These are phyloP conservation scores for Psilocybe cyanescens DNA, from an alignment of 768 basidiomycete genomes.

Conservation along the genomic window DNA sequence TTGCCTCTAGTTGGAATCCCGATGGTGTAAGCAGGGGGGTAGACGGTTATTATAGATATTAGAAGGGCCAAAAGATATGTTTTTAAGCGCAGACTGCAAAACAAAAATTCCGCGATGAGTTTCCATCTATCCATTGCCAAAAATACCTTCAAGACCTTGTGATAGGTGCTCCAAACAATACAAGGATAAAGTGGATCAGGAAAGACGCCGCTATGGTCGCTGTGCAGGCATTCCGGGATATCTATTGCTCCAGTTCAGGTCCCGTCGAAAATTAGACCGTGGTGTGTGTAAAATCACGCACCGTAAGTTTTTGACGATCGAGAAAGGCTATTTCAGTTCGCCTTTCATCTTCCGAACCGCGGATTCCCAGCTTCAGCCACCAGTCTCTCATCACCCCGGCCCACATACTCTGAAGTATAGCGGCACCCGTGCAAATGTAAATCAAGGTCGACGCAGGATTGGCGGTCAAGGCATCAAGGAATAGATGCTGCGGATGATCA, in stretches of 20 bases:
- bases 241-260: constrained; percentile 39
- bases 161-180: constrained; percentile 81
- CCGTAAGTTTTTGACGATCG: constrained; percentile 40
- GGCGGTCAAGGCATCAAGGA: constrained; percentile 67
- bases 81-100: constrained; percentile 36
- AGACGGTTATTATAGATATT: constrained; percentile 65
- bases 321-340: constrained; percentile 43
- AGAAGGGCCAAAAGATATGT: constrained; percentile 75
- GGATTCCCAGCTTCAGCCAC: constrained; percentile 47
- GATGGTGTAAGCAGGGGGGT: constrained; percentile 71
- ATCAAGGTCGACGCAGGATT: constrained; percentile 60
- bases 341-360: constrained; percentile 46
- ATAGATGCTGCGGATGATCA: constrained; percentile 73
- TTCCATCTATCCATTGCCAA: constrained; percentile 6
- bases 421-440: constrained; percentile 59
- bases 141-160: constrained; percentile 44
- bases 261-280: neutral
- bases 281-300: constrained; percentile 29
- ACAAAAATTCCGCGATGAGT: constrained; percentile 18
- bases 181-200: constrained; percentile 48
- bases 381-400: constrained; percentile 65
- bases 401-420: constrained; percentile 72
- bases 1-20: constrained; percentile 58
- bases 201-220: constrained; percentile 56
- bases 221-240: constrained; percentile 49